phyloP scores from a whole-genome alignment of 495 filamentous ascomycete genomes.

The Astrothelium subdiscretum region DNA sequence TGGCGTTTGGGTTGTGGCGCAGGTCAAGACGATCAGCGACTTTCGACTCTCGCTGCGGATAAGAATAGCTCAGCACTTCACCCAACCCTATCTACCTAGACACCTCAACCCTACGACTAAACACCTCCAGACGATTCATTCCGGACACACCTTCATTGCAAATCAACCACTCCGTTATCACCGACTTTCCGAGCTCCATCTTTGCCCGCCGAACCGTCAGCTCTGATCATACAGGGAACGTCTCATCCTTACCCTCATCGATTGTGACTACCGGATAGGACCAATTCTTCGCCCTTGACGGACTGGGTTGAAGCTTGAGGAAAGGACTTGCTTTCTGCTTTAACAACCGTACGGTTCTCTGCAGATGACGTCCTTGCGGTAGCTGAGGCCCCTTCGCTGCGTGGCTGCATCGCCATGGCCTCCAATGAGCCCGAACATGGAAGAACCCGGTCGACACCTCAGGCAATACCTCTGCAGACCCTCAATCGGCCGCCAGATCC shows the following conservation, averaged over 20 bases:
- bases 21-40: neutral
- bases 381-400: neutral
- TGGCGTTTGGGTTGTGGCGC: too few species aligned
- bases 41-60: neutral
- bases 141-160: neutral
- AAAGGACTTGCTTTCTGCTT: neutral
- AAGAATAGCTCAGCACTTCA: neutral
- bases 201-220: neutral
- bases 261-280: neutral
- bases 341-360: neutral
- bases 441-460: conserved; percentile 39
- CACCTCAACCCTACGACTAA: neutral
- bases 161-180: neutral
- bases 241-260: neutral
- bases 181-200: neutral
- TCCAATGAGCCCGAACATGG: conserved; percentile 42
- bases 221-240: neutral
- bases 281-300: neutral
- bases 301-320: neutral
- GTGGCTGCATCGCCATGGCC: conserved; percentile 37
- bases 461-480: conserved; percentile 77
- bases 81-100: neutral
- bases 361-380: neutral
- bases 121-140: neutral
- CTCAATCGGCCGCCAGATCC: conserved; percentile 49